Evolutionary conservation across 2,329 filamentous ascomycete genomes (phyloP), one percentile per base, ranked within the genome.

Genomic region (Pochonia chlamydosporia): DNA sequence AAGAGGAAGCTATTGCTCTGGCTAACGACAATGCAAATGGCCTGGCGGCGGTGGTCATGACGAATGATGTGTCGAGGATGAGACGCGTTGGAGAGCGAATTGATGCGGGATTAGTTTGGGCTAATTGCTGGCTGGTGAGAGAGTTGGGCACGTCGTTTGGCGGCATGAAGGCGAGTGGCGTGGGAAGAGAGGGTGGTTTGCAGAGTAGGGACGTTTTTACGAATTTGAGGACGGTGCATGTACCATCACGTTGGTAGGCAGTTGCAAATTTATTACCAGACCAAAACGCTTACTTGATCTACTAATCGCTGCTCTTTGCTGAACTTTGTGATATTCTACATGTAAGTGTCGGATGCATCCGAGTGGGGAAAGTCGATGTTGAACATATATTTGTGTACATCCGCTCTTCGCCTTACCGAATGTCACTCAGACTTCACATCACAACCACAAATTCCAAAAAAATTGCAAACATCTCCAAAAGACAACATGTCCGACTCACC

Each of bases 31-130:
- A 76, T 0, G 75, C 71, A 1, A 84, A 82, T 53, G 81, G 81
- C 1, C 70, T 85, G 0, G 81, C 77, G 3, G 74, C 75, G 11
- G 76, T 81, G 0, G 62, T 87, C 3, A 85, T 85, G 55, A 84
- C 76, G 0, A 67, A 75, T 46, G 74, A 82, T 56, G 68, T 84
- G 41, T 72, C 67, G 44, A 63, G 64, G 23, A 65, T 70, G 7
- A 72, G 75, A 51, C 67, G 67, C 11, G 67, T 73, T 1, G 71
- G 77, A 4, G 73, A 74, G 51, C 73, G 73, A 16, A 76, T 85
- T 46, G 77, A 85, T 60, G 72, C 79, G 1, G 81, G 81, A 20
- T 74, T 73, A 69, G 72, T 75, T 10, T 76, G 72, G 73, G 69
- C 76, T 51, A 76, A 76, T 55, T 69, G 66, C 1, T 68, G 63